Base-by-base conservation (phyloP, 352 stramenopile species). In the Phytophthora multivora region DNA sequence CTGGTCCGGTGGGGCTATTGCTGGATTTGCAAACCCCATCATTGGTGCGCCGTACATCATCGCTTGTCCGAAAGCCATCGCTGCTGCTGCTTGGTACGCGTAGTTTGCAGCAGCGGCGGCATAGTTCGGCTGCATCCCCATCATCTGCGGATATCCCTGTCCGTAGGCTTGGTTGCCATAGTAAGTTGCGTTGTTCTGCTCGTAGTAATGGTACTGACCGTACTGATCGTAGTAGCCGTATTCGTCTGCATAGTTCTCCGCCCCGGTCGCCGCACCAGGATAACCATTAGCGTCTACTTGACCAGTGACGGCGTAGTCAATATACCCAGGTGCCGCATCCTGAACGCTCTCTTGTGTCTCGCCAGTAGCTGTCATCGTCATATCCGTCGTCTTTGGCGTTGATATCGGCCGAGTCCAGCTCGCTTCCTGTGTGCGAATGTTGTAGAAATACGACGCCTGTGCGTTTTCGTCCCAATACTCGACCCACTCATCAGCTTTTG, bases 381-480 rank as follows among this genome's bases (percentile, higher is more conserved):
- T 73, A 19, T 86, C 77, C 46, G 77, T 60, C 0, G 69, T 48
- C 30, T 79, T 84, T 7, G 58, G 52, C 1, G 80, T 75, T 6
- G 75, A 75, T 7, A 81, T 60, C 6, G 83, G 83, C 3, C 83
- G 77, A 51, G 84, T 94, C 88, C 88, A 96, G 52, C 79, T 93
- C 42, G 86, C 88, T 64, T 96, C 88, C 48, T 96, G 87, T 1
- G 89, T 97, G 6, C 79, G 77, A 26, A 88, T 90, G 57, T 95
- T 96, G 79, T 91, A 97, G 62, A 89, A 97, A 58, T 97, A 97
- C 35, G 80, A 94, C 15, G 89, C 86, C 33, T 93, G 86, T 2
- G 86, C 86, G 43, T 86, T 96, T 33, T 97, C 89, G 63, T 97
- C 89, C 89, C 87, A 96, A 64, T 95, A 96, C 58, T 97, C 86